Base-by-base conservation (phyloP, 2,329 filamentous ascomycete species). In the Plenodomus lindquistii region DNA sequence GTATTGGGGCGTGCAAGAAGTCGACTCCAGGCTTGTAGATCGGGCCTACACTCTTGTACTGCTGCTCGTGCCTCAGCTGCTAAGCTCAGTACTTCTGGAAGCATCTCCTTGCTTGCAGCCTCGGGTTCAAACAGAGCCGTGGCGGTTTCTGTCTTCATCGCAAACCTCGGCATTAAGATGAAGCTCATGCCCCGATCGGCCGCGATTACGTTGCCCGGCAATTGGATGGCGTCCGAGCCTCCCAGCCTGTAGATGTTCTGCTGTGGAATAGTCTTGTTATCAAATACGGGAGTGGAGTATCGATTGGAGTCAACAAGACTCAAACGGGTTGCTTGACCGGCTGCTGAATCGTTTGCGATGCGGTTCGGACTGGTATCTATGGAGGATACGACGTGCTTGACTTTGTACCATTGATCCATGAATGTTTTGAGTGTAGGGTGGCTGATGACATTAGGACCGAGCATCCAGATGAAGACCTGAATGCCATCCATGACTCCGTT, bases 321-420 rank as follows among this genome's bases (percentile, higher is more conserved):
- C 49, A 97, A 77, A 53, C 87, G 84, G 31, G 87, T 82, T 4
- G 86, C 81, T 44, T 90, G 83, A 16, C 77, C 73, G 0, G 88
- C 85, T 2, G 84, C 80, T 13, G 86, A 86, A 49, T 86, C 80
- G 51, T 94, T 78, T 0, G 87, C 74, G 31, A 97, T 77, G 63
- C 85, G 84, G 69, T 97, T 93, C 2, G 91, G 83, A 57, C 84
- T 89, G 40, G 80, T 80, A 42, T 96, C 90, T 2, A 81, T 73
- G 1, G 90, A 86, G 16, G 91, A 89, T 15, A 99, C 79, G 37
- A 93, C 77, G 70, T 99, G 94, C 67, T 87, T 81, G 29, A 89
- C 71, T 15, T 82, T 65, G 2, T 77, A 69, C 56, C 84, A 81
- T 29, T 81, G 77, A 21, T 79, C 62, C 71, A 95, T 89, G 66